These are phyloP conservation scores for Hemisphaericaspora xylanilytica DNA, from an alignment of 1,139 yeast species.

Conservation along the genomic window DNA sequence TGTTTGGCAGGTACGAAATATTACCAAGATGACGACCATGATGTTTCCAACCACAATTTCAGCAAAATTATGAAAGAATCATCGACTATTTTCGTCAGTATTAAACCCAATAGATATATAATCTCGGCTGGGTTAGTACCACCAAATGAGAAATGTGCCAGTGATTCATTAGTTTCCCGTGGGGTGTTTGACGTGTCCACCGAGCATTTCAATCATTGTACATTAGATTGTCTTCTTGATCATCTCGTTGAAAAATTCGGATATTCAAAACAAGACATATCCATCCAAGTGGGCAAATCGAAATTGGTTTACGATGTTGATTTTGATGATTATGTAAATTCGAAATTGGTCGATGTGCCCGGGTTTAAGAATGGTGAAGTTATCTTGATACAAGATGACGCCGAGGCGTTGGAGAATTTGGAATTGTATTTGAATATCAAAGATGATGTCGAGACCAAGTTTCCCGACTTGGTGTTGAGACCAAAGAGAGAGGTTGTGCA, in stretches of 20 bases:
- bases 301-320: slow-evolving; percentile 80
- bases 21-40: slow-evolving; percentile 26
- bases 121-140: slow-evolving; percentile 58
- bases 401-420: slow-evolving; percentile 62
- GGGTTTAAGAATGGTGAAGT: slow-evolving; percentile 60
- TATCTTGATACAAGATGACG: slow-evolving; percentile 75
- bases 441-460: slow-evolving; percentile 12
- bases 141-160: slow-evolving; percentile 70
- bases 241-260: slow-evolving; percentile 46
- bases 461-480: slow-evolving; percentile 28
- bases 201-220: slow-evolving; percentile 14
- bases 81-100: slow-evolving; percentile 63
- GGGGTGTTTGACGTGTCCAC: slow-evolving; percentile 26
- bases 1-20: slow-evolving; percentile 67
- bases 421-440: slow-evolving; percentile 57
- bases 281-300: slow-evolving; percentile 58
- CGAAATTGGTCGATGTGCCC: slow-evolving; percentile 41
- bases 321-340: slow-evolving; percentile 68
- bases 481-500: slow-evolving; percentile 13
- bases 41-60: slow-evolving; percentile 22
- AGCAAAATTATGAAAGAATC: slow-evolving; percentile 22
- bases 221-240: slow-evolving; percentile 45
- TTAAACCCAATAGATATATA: slow-evolving; percentile 65
- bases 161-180: slow-evolving; percentile 66
- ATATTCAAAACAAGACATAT: slow-evolving; percentile 65